These are phyloP conservation scores for Ceratocystis albifundus DNA, from an alignment of 2,329 filamentous ascomycete species.

Conservation along the genomic window DNA sequence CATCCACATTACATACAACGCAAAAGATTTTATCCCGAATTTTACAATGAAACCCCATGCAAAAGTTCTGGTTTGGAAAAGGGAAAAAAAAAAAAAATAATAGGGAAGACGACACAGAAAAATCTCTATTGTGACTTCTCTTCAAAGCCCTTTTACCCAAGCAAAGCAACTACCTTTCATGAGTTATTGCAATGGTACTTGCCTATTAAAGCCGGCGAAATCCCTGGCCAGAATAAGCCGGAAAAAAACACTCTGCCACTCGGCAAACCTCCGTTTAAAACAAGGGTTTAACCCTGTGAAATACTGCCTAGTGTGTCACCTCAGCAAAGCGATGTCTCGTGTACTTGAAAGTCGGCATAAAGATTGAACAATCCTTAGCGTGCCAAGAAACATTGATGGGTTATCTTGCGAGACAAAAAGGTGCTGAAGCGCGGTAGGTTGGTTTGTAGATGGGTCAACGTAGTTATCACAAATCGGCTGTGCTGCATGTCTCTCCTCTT, in stretches of 20 bases:
- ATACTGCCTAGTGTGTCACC: not conserved
- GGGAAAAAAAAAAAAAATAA: not conserved
- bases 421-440: not conserved
- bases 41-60: not conserved
- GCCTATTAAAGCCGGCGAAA: not conserved
- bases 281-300: constrained; percentile 7
- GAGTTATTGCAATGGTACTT: not conserved
- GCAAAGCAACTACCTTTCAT: not conserved
- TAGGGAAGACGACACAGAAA: too few species aligned
- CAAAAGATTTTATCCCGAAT: too few species aligned
- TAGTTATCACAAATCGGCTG: not conserved
- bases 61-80: not conserved
- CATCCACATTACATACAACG: not conserved
- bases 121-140: not conserved
- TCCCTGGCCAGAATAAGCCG: not conserved
- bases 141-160: not conserved
- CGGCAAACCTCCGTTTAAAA: not conserved
- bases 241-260: not conserved
- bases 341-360: constrained; percentile 6
- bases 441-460: too few species aligned
- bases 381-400: not conserved
- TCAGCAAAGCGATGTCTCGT: not conserved
- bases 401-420: not conserved
- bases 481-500: not conserved
- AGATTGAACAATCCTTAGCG: not conserved